Conservation (phyloP, 2,329 filamentous ascomycete genomes). For the Xylariaceae sp. region DNA sequence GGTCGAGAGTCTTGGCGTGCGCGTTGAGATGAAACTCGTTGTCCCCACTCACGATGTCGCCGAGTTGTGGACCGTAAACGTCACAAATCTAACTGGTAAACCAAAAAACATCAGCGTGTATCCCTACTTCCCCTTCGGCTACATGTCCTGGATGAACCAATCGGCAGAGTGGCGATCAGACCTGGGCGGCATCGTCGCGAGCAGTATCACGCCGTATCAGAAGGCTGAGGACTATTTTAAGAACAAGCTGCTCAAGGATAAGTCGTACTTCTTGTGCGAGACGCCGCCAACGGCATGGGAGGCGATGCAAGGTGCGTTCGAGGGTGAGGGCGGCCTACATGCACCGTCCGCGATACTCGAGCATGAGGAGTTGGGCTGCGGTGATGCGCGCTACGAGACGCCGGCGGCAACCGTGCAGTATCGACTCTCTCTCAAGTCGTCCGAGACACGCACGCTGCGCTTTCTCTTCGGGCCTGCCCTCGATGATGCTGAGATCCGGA, state of each 20-base stretch:
- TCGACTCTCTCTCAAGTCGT: conserved; percentile 46
- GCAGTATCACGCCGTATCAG: conserved; percentile 62
- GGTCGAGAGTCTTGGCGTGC: conserved; percentile 56
- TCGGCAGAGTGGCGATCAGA: conserved; percentile 57
- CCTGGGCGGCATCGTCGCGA: conserved; percentile 56
- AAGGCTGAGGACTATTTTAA: conserved; percentile 63
- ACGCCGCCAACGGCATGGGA: conserved; percentile 58
- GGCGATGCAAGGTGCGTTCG: conserved; percentile 57
- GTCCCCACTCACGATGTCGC: conserved; percentile 60
- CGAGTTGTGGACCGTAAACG: conserved; percentile 60
- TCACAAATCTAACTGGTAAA: conserved; percentile 54
- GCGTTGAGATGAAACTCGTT: conserved; percentile 57
- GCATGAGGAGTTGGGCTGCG: conserved; percentile 45
- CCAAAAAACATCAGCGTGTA: conserved; percentile 57
- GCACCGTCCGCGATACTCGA: conserved; percentile 52
- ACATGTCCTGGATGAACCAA: conserved; percentile 69
- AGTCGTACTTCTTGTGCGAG: conserved; percentile 63
- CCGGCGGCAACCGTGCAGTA: conserved; percentile 61
- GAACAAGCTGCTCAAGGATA: conserved; percentile 62
- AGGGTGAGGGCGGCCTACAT: conserved; percentile 62
- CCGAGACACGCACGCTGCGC: conserved; percentile 53
- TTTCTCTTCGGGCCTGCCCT: conserved; percentile 62
- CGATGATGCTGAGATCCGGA: conserved; percentile 55
- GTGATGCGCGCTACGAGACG: conserved; percentile 62
- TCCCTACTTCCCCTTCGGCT: conserved; percentile 64